phyloP scores from a whole-genome alignment of 495 filamentous ascomycete species.

The Hypoxylon fuscum region DNA sequence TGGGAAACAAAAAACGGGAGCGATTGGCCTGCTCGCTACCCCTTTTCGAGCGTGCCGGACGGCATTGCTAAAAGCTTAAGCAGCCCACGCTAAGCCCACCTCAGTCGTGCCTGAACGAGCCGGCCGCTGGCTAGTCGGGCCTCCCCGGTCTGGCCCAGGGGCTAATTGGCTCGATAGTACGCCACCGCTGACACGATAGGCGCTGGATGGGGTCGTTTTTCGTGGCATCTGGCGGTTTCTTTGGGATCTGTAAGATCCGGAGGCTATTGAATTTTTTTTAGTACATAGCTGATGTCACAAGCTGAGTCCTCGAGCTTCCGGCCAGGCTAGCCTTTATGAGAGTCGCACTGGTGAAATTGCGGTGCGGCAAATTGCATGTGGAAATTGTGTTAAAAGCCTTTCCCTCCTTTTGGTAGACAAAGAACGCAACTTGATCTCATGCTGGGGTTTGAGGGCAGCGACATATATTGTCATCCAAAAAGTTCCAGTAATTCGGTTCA shows the following conservation, averaged over 20 bases:
- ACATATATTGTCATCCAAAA: background rate
- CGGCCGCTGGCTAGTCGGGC: background rate
- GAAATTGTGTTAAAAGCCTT: background rate
- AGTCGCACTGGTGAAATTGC: background rate
- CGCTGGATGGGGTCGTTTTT: background rate
- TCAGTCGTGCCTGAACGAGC: background rate
- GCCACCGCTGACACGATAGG: background rate
- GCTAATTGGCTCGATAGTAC: background rate
- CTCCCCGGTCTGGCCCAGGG: background rate
- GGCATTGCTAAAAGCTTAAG: background rate
- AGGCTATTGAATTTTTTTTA: background rate
- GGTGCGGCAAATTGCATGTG: too few species aligned
- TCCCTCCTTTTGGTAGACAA: background rate
- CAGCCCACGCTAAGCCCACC: conserved; percentile 3
- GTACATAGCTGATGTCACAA: conserved; percentile 1
- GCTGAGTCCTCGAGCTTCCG: background rate
- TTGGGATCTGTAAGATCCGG: background rate
- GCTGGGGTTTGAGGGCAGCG: background rate
- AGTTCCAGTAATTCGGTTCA: background rate
- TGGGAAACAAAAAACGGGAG: background rate
- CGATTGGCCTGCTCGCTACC: background rate
- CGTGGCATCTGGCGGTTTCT: background rate
- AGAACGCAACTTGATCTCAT: background rate
- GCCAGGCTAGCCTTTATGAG: background rate
- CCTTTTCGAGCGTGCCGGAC: conserved; percentile 2